Percentiles rank a stretch among this genome's conserved stretches.
Evolutionary conservation across 805 yeast genomes (phyloP).

Genomic region (Starmerella davenportii): DNA sequence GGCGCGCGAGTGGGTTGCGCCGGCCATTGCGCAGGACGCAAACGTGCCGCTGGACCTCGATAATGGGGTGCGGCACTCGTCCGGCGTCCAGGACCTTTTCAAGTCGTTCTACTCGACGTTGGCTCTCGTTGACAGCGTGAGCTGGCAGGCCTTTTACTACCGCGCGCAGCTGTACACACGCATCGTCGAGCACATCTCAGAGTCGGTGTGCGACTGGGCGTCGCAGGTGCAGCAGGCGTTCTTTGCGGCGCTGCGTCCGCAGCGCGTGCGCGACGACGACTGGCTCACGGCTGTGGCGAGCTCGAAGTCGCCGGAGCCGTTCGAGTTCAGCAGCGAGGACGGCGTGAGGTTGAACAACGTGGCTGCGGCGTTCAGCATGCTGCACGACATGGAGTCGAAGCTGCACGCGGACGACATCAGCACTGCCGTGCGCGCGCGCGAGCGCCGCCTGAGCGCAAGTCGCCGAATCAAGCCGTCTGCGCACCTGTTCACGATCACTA

Average conservation of each 20-base stretch:
- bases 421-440: conserved; percentile 21
- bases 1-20: conserved; percentile 32
- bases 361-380: conserved; percentile 19
- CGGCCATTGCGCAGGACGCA: conserved; percentile 40
- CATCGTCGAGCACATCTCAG: conserved; percentile 45
- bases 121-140: conserved; percentile 36
- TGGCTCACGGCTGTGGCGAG: conserved; percentile 19
- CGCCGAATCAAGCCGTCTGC: not conserved
- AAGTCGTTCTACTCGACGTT: conserved; percentile 42
- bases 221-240: conserved; percentile 13
- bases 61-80: conserved; percentile 27
- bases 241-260: not conserved
- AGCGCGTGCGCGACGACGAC: conserved; percentile 14
- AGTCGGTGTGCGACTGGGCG: conserved; percentile 38
- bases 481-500: conserved; percentile 39
- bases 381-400: conserved; percentile 22
- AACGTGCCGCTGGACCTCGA: conserved; percentile 35
- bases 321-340: conserved; percentile 42
- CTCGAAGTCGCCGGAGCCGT: conserved; percentile 25
- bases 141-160: conserved; percentile 52
- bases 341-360: conserved; percentile 66
- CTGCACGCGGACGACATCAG: conserved; percentile 36
- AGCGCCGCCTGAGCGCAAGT: conserved; percentile 2
- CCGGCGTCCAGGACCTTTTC: conserved; percentile 53
- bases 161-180: conserved; percentile 42